Evolutionary conservation across 345 rosid species (phyloP).

Genomic region (Eucalyptus marginata): DNA sequence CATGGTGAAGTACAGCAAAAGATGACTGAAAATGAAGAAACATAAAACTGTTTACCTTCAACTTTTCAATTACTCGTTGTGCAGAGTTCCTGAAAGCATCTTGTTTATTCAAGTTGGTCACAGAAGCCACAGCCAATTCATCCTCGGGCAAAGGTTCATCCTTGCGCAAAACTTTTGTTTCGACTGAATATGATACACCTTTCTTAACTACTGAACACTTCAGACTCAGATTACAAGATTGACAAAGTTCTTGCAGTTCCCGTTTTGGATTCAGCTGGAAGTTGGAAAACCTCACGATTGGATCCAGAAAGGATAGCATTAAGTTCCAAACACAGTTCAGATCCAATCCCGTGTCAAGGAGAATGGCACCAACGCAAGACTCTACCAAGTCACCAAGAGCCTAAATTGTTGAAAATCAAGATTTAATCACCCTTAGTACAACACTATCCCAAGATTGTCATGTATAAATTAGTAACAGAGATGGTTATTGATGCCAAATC

Average conservation of each 20-base stretch:
- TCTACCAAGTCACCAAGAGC: constrained; percentile 91
- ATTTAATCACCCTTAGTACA: neutral
- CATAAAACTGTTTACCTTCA: constrained; percentile 42
- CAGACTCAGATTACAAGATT: constrained; percentile 40
- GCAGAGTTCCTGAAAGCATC: constrained; percentile 52
- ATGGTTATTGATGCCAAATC: neutral
- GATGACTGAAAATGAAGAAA: neutral
- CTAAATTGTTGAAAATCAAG: constrained; percentile 15
- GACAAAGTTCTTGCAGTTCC: constrained; percentile 66
- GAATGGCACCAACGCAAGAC: constrained; percentile 72
- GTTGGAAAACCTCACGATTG: constrained; percentile 41
- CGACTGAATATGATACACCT: constrained; percentile 27
- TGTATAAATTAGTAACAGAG: neutral
- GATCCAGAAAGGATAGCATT: constrained; percentile 65
- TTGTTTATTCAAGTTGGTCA: constrained; percentile 38
- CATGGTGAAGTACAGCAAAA: neutral
- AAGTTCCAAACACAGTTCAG: constrained; percentile 55
- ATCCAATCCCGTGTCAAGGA: constrained; percentile 74
- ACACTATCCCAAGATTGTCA: neutral
- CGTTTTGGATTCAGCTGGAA: constrained; percentile 55
- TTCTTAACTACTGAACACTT: constrained; percentile 12
- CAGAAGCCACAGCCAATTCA: constrained; percentile 9
- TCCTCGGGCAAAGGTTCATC: neutral
- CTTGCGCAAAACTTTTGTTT: constrained; percentile 28
- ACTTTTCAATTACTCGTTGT: constrained; percentile 17